Base-by-base conservation (phyloP, 352 stramenopile species). In the Globisporangium solare region DNA sequence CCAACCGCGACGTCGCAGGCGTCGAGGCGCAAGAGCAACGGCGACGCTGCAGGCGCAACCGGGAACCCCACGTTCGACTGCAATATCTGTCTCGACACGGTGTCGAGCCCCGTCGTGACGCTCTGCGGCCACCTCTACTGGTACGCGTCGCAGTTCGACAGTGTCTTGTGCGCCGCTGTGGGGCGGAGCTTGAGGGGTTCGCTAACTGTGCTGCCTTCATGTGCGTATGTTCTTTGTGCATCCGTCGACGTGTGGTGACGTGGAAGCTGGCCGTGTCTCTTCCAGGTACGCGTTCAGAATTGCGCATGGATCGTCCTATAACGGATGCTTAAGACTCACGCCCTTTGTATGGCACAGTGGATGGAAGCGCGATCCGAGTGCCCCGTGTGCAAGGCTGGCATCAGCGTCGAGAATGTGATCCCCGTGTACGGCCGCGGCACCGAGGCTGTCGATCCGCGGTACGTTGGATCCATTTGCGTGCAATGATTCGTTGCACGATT, bases 121-220 rank as follows among this genome's bases (percentile, higher is more conserved):
- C 78, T 93, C 41, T 97, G 88, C 50, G 88, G 88, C 11, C 88
- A 97, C 69, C 68, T 97, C 37, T 97, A 95, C 69, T 97, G 88
- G 83, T 96, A 37, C 47, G 20, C 47, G 24, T 7, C 14, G 37
- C 37, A 17, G 10, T 17, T 7, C 14, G 3, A 7, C 6, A 7
- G 37, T 17, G 14, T 42, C 10, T 42, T 17, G 37, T 17, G 10
- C 14, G 37, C 2, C 3, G 37, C 37, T 17, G 37, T 42, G 37
- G 37, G 11, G 6, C 6, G 37, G 10, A 27, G 24, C 24, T 27
- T 27, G 24, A 27, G 24, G 24, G 2, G 24, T 27, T 27, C 24
- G 24, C 24, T 27, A 27, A 27, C 24, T 5, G 24, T 27, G 24
- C 24, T 27, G 24, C 24, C 24, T 27, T 58, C 51, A 13, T 59